Percentiles rank a stretch among this genome's conserved stretches.
phyloP scores from a whole-genome alignment of 306 rosid genomes.

The Castanopsis chinensis region DNA sequence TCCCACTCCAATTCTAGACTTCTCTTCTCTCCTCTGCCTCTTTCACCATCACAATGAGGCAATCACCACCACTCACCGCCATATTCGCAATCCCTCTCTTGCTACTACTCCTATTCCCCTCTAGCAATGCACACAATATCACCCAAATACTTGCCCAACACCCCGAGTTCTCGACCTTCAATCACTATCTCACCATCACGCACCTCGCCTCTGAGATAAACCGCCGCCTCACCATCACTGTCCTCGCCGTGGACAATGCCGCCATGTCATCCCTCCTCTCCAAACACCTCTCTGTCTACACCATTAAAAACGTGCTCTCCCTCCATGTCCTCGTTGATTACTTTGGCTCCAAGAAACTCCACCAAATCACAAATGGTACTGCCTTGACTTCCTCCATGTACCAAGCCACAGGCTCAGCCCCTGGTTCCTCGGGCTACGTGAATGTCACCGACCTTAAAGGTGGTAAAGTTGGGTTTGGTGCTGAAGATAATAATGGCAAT shows the following conservation, averaged over 20 bases:
- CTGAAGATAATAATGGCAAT: constrained; percentile 54
- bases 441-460: constrained; percentile 78
- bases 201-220: constrained; percentile 90
- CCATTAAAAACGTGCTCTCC: constrained; percentile 79
- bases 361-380: constrained; percentile 71
- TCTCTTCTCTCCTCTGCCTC: neutral
- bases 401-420: constrained; percentile 77
- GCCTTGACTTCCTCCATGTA: constrained; percentile 67
- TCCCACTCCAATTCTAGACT: neutral
- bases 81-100: constrained; percentile 27
- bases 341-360: constrained; percentile 86
- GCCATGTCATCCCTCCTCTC: constrained; percentile 71
- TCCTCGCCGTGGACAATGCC: constrained; percentile 82
- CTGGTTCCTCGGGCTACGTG: constrained; percentile 80
- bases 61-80: neutral
- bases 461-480: constrained; percentile 78
- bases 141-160: constrained; percentile 63
- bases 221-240: constrained; percentile 89
- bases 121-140: constrained; percentile 59
- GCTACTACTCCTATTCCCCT: constrained; percentile 13
- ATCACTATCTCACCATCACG: constrained; percentile 83
- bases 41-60: constrained; percentile 13
- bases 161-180: constrained; percentile 80
- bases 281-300: constrained; percentile 56
- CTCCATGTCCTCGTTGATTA: constrained; percentile 86